A percentile compares a stretch with the other conserved stretches of the same genome.
phyloP scores from a whole-genome alignment of 148 eudicot genomes.

The Chenopodium formosanum region DNA sequence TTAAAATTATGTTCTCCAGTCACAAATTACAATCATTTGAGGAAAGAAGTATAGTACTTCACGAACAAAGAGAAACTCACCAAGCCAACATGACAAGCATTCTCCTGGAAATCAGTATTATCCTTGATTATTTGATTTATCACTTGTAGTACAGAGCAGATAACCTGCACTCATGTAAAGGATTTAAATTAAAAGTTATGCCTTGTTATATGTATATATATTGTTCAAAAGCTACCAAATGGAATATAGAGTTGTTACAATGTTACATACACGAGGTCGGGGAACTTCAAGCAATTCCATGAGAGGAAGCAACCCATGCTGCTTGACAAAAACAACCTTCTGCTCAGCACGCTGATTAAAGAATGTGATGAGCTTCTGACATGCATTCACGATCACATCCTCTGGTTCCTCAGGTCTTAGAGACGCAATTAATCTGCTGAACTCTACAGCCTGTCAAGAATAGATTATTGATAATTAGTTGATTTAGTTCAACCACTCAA shows the following conservation, averaged over 20 bases:
- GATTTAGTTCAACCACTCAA: background rate
- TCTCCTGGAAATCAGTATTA: constrained; percentile 82
- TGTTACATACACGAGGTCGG: constrained; percentile 65
- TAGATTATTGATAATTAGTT: background rate
- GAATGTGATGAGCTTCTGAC: constrained; percentile 81
- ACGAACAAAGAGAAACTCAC: constrained; percentile 47
- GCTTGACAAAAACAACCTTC: constrained; percentile 79
- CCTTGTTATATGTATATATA: background rate
- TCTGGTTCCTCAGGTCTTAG: constrained; percentile 91
- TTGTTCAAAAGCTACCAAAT: constrained; percentile 2
- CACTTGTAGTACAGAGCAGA: constrained; percentile 89
- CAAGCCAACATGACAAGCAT: constrained; percentile 97
- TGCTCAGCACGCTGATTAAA: constrained; percentile 94
- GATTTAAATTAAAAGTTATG: background rate
- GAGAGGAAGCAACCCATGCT: constrained; percentile 90
- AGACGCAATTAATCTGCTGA: constrained; percentile 76
- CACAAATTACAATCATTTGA: background rate
- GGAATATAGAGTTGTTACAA: constrained; percentile 4
- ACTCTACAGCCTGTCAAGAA: constrained; percentile 81
- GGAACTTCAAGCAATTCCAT: constrained; percentile 94
- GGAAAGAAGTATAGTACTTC: background rate
- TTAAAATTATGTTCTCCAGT: background rate
- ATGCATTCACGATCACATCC: constrained; percentile 79
- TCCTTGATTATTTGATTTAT: constrained; percentile 86
- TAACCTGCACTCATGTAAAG: constrained; percentile 58